Evolutionary conservation across 2,329 filamentous ascomycete genomes (phyloP).

Genomic region (Stemphylium vesicarium): DNA sequence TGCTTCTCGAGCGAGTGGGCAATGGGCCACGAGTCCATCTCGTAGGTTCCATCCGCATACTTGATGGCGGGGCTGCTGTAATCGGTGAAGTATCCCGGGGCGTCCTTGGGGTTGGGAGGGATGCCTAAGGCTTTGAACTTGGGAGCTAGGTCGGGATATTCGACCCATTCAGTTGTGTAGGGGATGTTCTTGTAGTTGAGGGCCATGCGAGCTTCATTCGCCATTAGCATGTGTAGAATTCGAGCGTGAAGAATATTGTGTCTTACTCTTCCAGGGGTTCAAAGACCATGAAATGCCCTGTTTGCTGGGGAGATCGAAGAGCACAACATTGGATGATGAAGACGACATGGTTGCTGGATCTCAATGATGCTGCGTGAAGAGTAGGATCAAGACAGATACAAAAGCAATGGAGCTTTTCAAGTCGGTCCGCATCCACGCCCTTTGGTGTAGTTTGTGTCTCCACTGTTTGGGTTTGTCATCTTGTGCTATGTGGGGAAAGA

Average conservation of each 20-base stretch:
- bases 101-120: constrained; percentile 52
- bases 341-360: constrained; percentile 24
- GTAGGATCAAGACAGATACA: neutral
- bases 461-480: constrained; percentile 9
- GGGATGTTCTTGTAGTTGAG: constrained; percentile 72
- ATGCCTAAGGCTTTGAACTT: constrained; percentile 56
- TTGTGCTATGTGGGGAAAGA: neutral
- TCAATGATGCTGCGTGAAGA: neutral
- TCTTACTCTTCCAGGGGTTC: constrained; percentile 74
- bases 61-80: constrained; percentile 65
- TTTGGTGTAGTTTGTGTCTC: neutral
- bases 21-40: constrained; percentile 71
- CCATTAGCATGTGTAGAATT: neutral
- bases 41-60: constrained; percentile 62
- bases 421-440: neutral
- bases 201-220: constrained; percentile 62
- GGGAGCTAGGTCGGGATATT: constrained; percentile 69
- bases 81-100: constrained; percentile 40
- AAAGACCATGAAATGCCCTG: constrained; percentile 64
- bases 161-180: constrained; percentile 73
- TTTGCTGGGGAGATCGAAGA: constrained; percentile 69
- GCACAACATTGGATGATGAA: constrained; percentile 52
- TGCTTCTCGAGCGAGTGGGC: constrained; percentile 63
- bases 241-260: neutral
- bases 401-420: neutral